Evolutionary conservation across 2,329 filamentous ascomycete genomes (phyloP).

Genomic region (Penicillium brasilianum): DNA sequence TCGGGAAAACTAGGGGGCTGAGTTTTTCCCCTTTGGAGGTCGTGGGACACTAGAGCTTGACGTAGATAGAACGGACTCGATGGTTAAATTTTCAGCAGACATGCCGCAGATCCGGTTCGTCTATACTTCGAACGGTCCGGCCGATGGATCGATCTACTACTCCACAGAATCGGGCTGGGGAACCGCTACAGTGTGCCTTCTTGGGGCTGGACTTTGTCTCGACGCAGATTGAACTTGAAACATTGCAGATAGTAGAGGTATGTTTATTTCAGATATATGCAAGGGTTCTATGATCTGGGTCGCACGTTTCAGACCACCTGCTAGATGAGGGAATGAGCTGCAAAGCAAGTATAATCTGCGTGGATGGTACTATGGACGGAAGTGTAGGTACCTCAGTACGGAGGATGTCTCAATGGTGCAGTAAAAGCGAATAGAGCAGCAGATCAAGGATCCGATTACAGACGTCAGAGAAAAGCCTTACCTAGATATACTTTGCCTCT

Average conservation of each 20-base stretch:
- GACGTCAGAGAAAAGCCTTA: not conserved
- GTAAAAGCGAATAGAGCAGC: not conserved
- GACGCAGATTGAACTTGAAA: not conserved
- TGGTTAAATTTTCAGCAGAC: not conserved
- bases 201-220: not conserved
- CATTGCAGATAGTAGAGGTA: not conserved
- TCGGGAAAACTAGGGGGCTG: conserved; percentile 9
- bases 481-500: too few relatives aligned
- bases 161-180: not conserved
- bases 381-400: too few relatives aligned
- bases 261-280: too few relatives aligned
- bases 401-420: not conserved
- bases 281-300: too few relatives aligned
- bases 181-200: not conserved
- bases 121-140: not conserved
- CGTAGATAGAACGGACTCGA: not conserved
- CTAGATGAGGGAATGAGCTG: not conserved
- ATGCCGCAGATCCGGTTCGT: conserved; percentile 6
- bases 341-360: not conserved
- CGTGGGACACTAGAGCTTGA: not conserved
- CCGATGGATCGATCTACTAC: not conserved
- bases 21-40: not conserved
- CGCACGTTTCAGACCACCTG: not conserved
- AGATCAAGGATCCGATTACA: not conserved
- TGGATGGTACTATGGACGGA: too few relatives aligned